Evolutionary conservation across 1,284 basidiomycete genomes (phyloP), one percentile per base, ranked within the genome.

Genomic region (Taiwanofungus camphoratus): DNA sequence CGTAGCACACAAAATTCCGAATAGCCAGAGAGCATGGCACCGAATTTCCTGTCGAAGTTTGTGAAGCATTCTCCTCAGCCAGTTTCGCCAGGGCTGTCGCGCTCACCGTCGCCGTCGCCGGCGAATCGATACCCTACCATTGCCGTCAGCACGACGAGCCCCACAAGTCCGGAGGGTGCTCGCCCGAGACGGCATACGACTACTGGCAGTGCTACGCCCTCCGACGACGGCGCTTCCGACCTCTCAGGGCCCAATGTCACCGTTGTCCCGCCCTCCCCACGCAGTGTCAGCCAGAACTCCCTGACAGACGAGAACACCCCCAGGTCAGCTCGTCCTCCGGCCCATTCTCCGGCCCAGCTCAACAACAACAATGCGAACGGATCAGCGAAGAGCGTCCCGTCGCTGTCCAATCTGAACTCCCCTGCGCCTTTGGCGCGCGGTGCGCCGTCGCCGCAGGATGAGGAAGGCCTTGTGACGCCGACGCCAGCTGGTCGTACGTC

Each of bases 241-340:
- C 74, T n/a, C n/a, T n/a, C n/a, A n/a, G n/a, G n/a, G n/a, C n/a
- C 69, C 5, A 74, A 71, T 49, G 74, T 80, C 12, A 77, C 71
- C 0, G 63, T 80, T 23, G 64, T 79, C n/a, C 77, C 77, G 5
- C 77, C 77, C 0, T 76, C 76, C 1, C 77, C 77, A 3, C 61
- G 65, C 23, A 61, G 57, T 46, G 57, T 60, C n/a, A 41, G 50
- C 42, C 53, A 55, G 23, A 38, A 50, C 50, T 58, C 48, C 29
- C 46, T 41, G 30, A 30, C 51, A 31, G 36, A 53, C 48, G 27
- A 52, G 37, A 39, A 45, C 42, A 29, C 51, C 43, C 39, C 59
- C 43, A 8, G 42, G 46, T 32, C 39, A 23, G n/a, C 38, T 36
- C 38, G 22, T 29, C 44, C 47, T 33, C 39, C 40, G 42, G 18